Evolutionary conservation across 2,329 filamentous ascomycete species (phyloP).

Genomic region (Sclerotiophoma versabilis): DNA sequence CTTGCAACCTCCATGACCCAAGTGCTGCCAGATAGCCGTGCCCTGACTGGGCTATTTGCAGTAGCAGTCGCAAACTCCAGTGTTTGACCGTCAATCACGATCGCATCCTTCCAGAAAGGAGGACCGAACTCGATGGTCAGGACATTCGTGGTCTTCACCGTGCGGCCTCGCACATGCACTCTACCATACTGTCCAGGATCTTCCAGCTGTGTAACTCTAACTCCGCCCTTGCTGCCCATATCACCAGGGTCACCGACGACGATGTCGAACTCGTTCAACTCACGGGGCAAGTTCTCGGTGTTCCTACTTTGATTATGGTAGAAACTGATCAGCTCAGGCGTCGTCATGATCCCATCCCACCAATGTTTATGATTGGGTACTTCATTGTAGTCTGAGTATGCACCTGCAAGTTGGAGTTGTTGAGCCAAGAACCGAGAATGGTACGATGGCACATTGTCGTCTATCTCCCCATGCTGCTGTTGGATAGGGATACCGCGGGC

Average conservation of each 20-base stretch:
- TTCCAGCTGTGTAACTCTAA: constrained; percentile 59
- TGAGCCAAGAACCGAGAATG: constrained; percentile 63
- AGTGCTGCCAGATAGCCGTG: constrained; percentile 9
- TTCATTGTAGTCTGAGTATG: constrained; percentile 58
- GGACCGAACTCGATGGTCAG: constrained; percentile 39
- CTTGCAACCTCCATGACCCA: constrained; percentile 8
- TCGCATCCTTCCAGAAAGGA: constrained; percentile 17
- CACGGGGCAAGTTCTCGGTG: constrained; percentile 25
- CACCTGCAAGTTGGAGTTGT: constrained; percentile 54
- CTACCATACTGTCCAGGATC: constrained; percentile 60
- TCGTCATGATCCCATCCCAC: constrained; percentile 64
- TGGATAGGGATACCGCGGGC: constrained; percentile 60
- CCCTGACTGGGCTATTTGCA: not conserved
- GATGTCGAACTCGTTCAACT: constrained; percentile 53
- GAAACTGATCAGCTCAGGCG: constrained; percentile 57
- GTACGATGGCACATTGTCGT: constrained; percentile 66
- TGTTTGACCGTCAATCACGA: constrained; percentile 35
- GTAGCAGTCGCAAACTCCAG: constrained; percentile 13
- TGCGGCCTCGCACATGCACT: constrained; percentile 50
- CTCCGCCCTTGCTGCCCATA: constrained; percentile 60
- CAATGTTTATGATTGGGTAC: constrained; percentile 59
- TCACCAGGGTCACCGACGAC: constrained; percentile 61
- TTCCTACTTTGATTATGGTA: constrained; percentile 50
- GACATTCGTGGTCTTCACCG: constrained; percentile 45
- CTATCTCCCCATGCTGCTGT: constrained; percentile 63